These are phyloP conservation scores for Pseudisothecium myosuroides DNA, from an alignment of 225 moss, liverwort and hornwort genomes.

Conservation along the genomic window DNA sequence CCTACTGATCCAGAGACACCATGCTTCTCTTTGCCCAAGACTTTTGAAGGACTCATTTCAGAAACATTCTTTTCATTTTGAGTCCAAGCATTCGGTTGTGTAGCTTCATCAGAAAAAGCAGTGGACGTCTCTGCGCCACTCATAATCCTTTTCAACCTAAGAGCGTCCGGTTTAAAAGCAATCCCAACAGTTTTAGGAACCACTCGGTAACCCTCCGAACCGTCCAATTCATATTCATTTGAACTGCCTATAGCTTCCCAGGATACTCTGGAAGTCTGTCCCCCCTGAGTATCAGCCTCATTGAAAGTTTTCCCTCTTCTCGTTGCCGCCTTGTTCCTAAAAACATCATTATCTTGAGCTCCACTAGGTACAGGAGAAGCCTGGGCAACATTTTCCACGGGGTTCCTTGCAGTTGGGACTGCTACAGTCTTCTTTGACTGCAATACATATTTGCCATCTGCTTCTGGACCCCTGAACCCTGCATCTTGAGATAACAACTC, in stretches of 20 bases:
- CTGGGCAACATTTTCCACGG: background rate
- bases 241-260: background rate
- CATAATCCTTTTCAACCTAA: slow-evolving; percentile 25
- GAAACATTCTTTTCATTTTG: background rate
- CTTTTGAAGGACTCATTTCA: background rate
- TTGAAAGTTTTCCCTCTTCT: background rate
- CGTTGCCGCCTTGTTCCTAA: background rate
- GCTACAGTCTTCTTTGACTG: background rate
- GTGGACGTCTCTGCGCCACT: background rate
- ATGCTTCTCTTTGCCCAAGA: background rate
- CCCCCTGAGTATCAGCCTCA: background rate
- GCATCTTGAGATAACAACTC: slow-evolving; percentile 2
- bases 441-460: background rate
- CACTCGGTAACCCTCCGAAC: slow-evolving; percentile 12
- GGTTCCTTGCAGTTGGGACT: background rate
- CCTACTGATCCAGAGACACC: slow-evolving; percentile 10
- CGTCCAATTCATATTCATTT: background rate
- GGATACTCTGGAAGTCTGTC: background rate
- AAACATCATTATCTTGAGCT: background rate
- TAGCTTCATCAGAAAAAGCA: background rate
- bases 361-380: background rate
- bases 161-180: slow-evolving; percentile 7
- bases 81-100: background rate
- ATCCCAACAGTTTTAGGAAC: background rate
- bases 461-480: background rate